Evolutionary conservation across 345 rosid genomes (phyloP).

Genomic region (Sonneratia alba): DNA sequence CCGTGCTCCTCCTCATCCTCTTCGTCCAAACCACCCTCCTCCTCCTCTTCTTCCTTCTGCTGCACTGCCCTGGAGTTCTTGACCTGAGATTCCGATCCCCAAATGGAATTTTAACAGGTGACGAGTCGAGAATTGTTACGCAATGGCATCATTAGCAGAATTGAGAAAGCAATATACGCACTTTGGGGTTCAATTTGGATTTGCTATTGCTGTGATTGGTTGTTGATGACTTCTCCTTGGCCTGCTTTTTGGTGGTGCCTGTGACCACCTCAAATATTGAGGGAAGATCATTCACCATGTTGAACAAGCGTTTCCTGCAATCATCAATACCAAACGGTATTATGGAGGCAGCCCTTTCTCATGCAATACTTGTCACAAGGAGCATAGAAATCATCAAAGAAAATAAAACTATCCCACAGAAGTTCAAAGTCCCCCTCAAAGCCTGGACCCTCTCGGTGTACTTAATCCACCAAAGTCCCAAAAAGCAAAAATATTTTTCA

Average conservation of each 20-base stretch:
- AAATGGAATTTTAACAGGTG: background rate
- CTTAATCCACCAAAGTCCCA: background rate
- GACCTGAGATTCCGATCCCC: conserved; percentile 39
- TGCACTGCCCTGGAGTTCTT: conserved; percentile 27
- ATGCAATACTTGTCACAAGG: too few relatives aligned
- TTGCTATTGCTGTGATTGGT: conserved; percentile 62
- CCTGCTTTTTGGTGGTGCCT: conserved; percentile 52
- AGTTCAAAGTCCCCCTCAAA: too few relatives aligned
- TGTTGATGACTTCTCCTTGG: conserved; percentile 51
- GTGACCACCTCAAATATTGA: conserved; percentile 73
- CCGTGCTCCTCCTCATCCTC: conserved; percentile 39
- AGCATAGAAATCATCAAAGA: too few relatives aligned
- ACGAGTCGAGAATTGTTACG: background rate
- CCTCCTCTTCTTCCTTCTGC: conserved; percentile 43
- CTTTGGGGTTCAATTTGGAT: conserved; percentile 71
- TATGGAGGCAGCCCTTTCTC: background rate
- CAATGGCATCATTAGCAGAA: background rate
- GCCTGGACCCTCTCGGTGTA: background rate
- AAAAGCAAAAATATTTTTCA: background rate
- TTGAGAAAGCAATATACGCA: conserved; percentile 5
- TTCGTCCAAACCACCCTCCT: conserved; percentile 36
- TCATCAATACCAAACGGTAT: conserved; percentile 6
- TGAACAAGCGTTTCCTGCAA: conserved; percentile 76
- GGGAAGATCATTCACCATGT: conserved; percentile 76
- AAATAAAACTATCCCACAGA: too few relatives aligned